Evolutionary conservation across 768 basidiomycete species (phyloP).

Genomic region (Lactifluus hygrophoroides): DNA sequence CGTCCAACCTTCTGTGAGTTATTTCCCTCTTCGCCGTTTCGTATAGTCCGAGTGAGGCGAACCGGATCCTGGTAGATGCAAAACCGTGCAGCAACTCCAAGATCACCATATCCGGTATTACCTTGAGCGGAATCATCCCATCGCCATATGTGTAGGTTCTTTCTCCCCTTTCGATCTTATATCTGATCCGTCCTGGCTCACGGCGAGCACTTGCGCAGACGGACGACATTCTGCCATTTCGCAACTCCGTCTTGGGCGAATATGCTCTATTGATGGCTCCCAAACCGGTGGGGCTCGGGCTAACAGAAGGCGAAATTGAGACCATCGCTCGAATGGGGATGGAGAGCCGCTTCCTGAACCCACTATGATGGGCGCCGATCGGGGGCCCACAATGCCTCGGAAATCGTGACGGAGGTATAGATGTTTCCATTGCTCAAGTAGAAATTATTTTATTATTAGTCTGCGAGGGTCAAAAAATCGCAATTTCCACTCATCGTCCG

Average conservation of each 20-base stretch:
- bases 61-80: slow-evolving; percentile 40
- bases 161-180: not conserved
- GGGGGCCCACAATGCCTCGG: slow-evolving; percentile 3
- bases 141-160: slow-evolving; percentile 64
- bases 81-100: slow-evolving; percentile 56
- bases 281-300: slow-evolving; percentile 63
- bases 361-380: slow-evolving; percentile 2
- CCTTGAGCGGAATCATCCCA: slow-evolving; percentile 52
- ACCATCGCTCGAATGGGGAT: slow-evolving; percentile 56
- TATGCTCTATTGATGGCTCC: slow-evolving; percentile 71
- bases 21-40: not conserved
- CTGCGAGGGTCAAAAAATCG: not conserved
- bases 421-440: slow-evolving; percentile 10
- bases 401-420: not conserved
- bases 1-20: slow-evolving; percentile 64
- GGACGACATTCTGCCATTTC: slow-evolving; percentile 74
- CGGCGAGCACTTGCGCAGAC: slow-evolving; percentile 41
- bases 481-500: slow-evolving; percentile 31
- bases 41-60: not conserved
- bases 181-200: slow-evolving; percentile 8
- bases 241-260: slow-evolving; percentile 63
- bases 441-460: too few species aligned
- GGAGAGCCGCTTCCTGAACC: slow-evolving; percentile 29
- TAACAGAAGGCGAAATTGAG: slow-evolving; percentile 48
- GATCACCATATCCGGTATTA: slow-evolving; percentile 68